Conservation (phyloP, 1,284 basidiomycete genomes). For the Rhodotorula sp. region DNA sequence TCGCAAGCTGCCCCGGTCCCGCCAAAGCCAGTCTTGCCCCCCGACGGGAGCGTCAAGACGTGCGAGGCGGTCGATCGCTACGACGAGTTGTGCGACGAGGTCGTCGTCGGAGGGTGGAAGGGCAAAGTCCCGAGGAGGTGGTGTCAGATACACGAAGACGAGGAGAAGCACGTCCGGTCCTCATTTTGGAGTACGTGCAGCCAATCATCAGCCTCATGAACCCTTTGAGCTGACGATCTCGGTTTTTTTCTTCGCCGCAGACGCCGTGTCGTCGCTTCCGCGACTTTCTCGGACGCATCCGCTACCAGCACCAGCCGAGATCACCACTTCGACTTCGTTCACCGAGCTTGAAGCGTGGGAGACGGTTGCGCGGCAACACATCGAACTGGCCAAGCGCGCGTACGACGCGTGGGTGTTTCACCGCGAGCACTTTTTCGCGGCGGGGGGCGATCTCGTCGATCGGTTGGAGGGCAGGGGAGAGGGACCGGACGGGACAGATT, state of each 20-base stretch:
- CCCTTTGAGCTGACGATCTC: background rate
- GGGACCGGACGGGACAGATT: slow-evolving; percentile 9
- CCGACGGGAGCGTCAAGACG: slow-evolving; percentile 27
- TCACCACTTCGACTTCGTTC: slow-evolving; percentile 22
- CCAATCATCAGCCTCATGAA: too few relatives aligned
- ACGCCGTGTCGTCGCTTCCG: slow-evolving; percentile 29
- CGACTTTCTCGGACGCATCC: slow-evolving; percentile 14
- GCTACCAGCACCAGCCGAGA: slow-evolving; percentile 9
- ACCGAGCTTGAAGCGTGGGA: slow-evolving; percentile 35
- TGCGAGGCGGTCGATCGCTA: slow-evolving; percentile 37
- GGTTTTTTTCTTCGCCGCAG: background rate
- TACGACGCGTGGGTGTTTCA: slow-evolving; percentile 33
- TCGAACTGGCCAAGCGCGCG: slow-evolving; percentile 28
- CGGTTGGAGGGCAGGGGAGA: slow-evolving; percentile 24
- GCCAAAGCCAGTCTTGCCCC: slow-evolving; percentile 10
- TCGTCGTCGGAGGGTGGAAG: slow-evolving; percentile 40
- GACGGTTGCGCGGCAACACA: slow-evolving; percentile 22
- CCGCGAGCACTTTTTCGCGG: slow-evolving; percentile 31
- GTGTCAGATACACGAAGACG: slow-evolving; percentile 36
- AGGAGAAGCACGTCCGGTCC: slow-evolving; percentile 27
- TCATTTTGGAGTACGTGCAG: slow-evolving; percentile 32
- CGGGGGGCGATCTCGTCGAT: slow-evolving; percentile 28
- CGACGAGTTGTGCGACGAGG: slow-evolving; percentile 27
- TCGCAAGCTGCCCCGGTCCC: background rate
- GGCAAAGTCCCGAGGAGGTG: slow-evolving; percentile 36